Evolutionary conservation across 1,284 basidiomycete genomes (phyloP), one percentile per base, ranked within the genome.

Genomic region (Rhizoctonia solani): DNA sequence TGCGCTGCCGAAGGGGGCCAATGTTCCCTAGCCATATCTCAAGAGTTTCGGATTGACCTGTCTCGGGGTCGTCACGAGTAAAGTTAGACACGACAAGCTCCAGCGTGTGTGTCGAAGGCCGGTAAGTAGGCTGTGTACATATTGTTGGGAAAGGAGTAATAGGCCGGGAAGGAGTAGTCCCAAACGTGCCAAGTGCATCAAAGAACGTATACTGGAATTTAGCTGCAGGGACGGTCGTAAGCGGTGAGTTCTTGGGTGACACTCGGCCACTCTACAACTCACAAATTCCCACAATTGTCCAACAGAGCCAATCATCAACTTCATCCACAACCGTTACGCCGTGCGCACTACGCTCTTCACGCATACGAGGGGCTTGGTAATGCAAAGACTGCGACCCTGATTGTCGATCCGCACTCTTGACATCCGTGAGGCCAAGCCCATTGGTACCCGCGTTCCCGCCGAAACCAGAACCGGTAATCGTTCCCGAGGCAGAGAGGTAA

Each of bases 201-300:
- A 95, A 94, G 76, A 93, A 95, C n/a, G 92, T 92, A 76, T 93
- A 94, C 75, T 93, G 91, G 77, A 94, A 94, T 77, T 93, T 92
- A 63, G 91, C 90, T 92, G 70, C 49, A 71, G 29, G 34, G 53
- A 67, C n/a, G n/a, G n/a, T n/a, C n/a, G n/a, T n/a, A n/a, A n/a
- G n/a, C 37, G 27, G 34, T 41, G 72, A 68, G 66, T 72, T 71
- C 74, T n/a, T 69, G 74, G 72, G 70, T 63, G 6, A 23, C n/a
- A 13, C 29, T 29, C 29, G 52, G 21, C 32, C 50, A 39, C 16
- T 19, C 19, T n/a, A n/a, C 37, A 9, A 85, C 93, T 78, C 78
- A 95, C 93, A 93, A 63, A 97, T 95, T 54, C 95, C 92, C 69
- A 95, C 92, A 71, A 98, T 94, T 8, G 93, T 94, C 95, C 95